Conservation (phyloP, 2,329 filamentous ascomycete genomes). For the Cladophialophora carrionii region DNA sequence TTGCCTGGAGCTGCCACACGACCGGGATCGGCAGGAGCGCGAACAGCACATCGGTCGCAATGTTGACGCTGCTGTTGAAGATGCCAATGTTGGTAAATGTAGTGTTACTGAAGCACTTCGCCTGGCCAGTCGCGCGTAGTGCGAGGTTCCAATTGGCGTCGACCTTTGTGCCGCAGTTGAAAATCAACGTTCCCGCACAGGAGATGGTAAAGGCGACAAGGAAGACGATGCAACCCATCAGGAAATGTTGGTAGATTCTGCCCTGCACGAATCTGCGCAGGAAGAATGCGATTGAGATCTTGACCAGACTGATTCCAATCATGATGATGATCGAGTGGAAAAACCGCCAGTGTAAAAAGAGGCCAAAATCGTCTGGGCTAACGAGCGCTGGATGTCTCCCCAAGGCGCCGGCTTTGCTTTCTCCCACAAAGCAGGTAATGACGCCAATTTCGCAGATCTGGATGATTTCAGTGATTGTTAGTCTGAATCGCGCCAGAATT, state of each 20-base stretch:
- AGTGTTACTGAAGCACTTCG: conserved; percentile 49
- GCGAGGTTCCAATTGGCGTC: conserved; percentile 50
- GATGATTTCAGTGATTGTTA: neutral
- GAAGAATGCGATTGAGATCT: conserved; percentile 54
- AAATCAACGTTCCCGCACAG: conserved; percentile 53
- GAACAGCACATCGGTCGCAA: conserved; percentile 52
- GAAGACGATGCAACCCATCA: conserved; percentile 51
- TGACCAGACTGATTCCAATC: conserved; percentile 51
- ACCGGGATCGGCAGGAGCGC: conserved; percentile 50
- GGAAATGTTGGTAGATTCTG: conserved; percentile 47
- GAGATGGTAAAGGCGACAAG: conserved; percentile 49
- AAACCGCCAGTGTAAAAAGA: conserved; percentile 50
- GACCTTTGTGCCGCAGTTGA: conserved; percentile 52
- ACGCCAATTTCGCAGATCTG: conserved; percentile 40
- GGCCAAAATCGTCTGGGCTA: conserved; percentile 40
- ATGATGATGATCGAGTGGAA: conserved; percentile 55
- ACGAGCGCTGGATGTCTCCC: conserved; percentile 52
- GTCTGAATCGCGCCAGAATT: neutral
- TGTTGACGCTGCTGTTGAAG: conserved; percentile 54
- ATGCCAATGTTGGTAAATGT: conserved; percentile 53
- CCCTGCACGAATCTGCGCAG: conserved; percentile 50
- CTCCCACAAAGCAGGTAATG: conserved; percentile 48
- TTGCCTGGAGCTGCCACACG: conserved; percentile 50
- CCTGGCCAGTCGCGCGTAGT: conserved; percentile 41
- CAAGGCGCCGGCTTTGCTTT: conserved; percentile 44